phyloP scores from a whole-genome alignment of 495 filamentous ascomycete species.

The Neurospora intermedia region DNA sequence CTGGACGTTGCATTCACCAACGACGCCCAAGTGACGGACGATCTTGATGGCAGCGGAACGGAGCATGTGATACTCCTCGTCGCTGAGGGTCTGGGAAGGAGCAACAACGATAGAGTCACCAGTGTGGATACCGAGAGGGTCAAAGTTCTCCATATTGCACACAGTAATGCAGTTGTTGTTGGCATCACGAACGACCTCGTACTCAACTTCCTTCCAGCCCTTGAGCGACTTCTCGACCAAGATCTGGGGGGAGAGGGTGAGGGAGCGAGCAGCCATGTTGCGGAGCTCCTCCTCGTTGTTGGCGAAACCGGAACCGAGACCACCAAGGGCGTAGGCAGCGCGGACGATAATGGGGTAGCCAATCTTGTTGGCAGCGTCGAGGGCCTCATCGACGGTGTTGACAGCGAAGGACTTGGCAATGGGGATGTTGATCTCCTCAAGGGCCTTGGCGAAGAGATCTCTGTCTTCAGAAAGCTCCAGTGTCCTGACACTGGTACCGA shows the following conservation, averaged over 20 bases:
- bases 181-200: constrained; percentile 90
- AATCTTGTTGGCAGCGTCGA: constrained; percentile 72
- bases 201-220: constrained; percentile 98
- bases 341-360: constrained; percentile 97
- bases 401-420: constrained; percentile 94
- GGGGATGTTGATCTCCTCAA: constrained; percentile 85
- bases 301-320: constrained; percentile 95
- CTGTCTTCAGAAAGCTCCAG: constrained; percentile 91
- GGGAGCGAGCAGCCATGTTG: constrained; percentile 82
- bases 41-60: constrained; percentile 94
- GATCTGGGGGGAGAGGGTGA: constrained; percentile 94
- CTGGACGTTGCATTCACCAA: constrained; percentile 97
- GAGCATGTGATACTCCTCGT: constrained; percentile 99
- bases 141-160: constrained; percentile 99
- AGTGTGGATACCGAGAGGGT: constrained; percentile 91
- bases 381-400: constrained; percentile 76
- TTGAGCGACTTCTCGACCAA: constrained; percentile 98
- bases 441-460: constrained; percentile 86
- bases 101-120: constrained; percentile 96
- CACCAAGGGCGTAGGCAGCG: constrained; percentile 90
- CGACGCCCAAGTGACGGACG: constrained; percentile 86
- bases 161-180: constrained; percentile 97
- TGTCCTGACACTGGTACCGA: constrained; percentile 90
- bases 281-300: constrained; percentile 85
- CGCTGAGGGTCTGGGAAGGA: constrained; percentile 87